Conservation (phyloP, 352 stramenopile genomes). For the Phytophthora vignae region DNA sequence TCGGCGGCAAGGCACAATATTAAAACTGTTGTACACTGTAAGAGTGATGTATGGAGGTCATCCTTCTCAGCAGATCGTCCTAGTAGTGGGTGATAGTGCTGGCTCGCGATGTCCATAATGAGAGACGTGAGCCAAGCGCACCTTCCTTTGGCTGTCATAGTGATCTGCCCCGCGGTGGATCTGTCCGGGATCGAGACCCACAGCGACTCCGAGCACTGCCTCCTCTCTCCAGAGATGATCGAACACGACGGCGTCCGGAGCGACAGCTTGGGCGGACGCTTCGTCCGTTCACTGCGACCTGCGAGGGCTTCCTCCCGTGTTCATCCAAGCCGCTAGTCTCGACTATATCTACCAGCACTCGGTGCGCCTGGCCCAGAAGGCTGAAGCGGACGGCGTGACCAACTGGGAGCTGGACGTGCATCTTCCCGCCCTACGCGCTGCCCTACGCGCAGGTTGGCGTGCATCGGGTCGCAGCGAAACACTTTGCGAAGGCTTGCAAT, state of each 20-base stretch:
- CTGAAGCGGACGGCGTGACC: constrained; percentile 38
- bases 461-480: constrained; percentile 39
- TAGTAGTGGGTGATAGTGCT: too few species aligned
- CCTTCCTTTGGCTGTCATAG: constrained; percentile 43
- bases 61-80: too few species aligned
- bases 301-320: constrained; percentile 42
- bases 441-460: constrained; percentile 47
- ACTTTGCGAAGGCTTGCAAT: constrained; percentile 27
- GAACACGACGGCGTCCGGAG: constrained; percentile 23
- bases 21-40: too few species aligned
- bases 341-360: constrained; percentile 56
- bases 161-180: constrained; percentile 57
- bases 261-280: constrained; percentile 37
- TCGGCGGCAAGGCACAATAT: too few species aligned
- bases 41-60: too few species aligned
- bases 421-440: constrained; percentile 48
- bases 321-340: constrained; percentile 50
- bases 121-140: constrained; percentile 25
- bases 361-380: constrained; percentile 42
- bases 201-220: constrained; percentile 34
- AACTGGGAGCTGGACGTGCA: constrained; percentile 61
- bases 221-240: constrained; percentile 38
- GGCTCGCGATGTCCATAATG: constrained; percentile 48
- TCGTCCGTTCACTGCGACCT: constrained; percentile 48
- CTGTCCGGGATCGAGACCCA: constrained; percentile 40